These are phyloP conservation scores for Phytophthora fragariaefolia DNA, from an alignment of 352 stramenopile genomes.

Conservation along the genomic window DNA sequence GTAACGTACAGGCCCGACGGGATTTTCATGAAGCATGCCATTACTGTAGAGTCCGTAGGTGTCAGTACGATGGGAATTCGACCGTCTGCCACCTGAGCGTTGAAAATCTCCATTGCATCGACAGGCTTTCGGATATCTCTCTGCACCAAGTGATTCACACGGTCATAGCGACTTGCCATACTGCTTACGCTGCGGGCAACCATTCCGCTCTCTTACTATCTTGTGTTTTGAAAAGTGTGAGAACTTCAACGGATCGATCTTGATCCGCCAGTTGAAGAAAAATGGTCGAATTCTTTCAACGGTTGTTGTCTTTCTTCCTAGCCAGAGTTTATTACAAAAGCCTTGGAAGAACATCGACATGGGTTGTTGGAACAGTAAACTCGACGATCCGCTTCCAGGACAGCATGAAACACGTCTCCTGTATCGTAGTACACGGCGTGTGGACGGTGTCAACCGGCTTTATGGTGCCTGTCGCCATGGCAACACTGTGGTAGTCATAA, in stretches of 20 bases:
- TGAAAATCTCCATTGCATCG: slow-evolving; percentile 45
- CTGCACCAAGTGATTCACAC: slow-evolving; percentile 43
- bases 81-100: slow-evolving; percentile 35
- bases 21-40: slow-evolving; percentile 40
- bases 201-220: no score
- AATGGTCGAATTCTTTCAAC: no score
- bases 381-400: not conserved
- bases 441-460: slow-evolving; percentile 1
- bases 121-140: slow-evolving; percentile 38
- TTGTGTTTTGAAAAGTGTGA: not conserved
- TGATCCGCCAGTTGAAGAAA: no score
- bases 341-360: no score
- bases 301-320: no score
- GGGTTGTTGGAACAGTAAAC: slow-evolving; percentile 8
- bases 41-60: slow-evolving; percentile 31
- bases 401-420: slow-evolving; percentile 42
- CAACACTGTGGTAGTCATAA: slow-evolving; percentile 3
- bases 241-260: no score
- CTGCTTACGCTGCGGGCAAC: no score
- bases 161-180: slow-evolving; percentile 19
- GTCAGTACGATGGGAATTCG: slow-evolving; percentile 41
- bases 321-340: no score
- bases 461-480: slow-evolving; percentile 3
- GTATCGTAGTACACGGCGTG: slow-evolving; percentile 1
- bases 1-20: slow-evolving; percentile 34